Evolutionary conservation across 495 filamentous ascomycete genomes (phyloP).

Genomic region (Rostrohypoxylon terebratum): DNA sequence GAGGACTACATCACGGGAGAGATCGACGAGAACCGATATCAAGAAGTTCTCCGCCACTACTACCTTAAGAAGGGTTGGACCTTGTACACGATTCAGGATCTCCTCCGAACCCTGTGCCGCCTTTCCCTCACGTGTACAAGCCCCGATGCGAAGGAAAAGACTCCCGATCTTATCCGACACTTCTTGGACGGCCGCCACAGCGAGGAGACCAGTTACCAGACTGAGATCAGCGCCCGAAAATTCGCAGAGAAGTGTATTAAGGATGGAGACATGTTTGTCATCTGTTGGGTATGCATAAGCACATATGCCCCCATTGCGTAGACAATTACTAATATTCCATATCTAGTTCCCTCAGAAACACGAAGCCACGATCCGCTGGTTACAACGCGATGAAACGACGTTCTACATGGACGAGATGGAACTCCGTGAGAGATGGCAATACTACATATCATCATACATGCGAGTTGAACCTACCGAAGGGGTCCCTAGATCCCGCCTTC

Average conservation of each 20-base stretch:
- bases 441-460: conserved; percentile 92
- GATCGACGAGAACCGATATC: conserved; percentile 80
- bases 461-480: conserved; percentile 92
- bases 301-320: not conserved
- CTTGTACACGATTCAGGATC: conserved; percentile 88
- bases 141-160: conserved; percentile 89
- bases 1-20: conserved; percentile 87
- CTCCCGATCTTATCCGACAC: conserved; percentile 81
- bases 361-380: conserved; percentile 73
- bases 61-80: conserved; percentile 91
- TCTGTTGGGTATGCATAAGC: conserved; percentile 77
- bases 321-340: conserved; percentile 29
- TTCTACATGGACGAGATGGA: conserved; percentile 75
- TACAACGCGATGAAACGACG: conserved; percentile 84
- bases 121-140: conserved; percentile 79
- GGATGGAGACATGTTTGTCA: conserved; percentile 88
- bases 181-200: conserved; percentile 84
- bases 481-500: conserved; percentile 71
- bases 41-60: conserved; percentile 88
- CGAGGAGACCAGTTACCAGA: conserved; percentile 82
- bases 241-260: conserved; percentile 87
- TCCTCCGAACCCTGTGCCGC: conserved; percentile 79
- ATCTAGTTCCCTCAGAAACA: conserved; percentile 66
- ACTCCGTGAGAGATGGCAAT: conserved; percentile 77
- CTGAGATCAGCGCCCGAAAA: conserved; percentile 86